Base-by-base conservation (phyloP, 2,329 filamentous ascomycete genomes). In the Myriosclerotinia curreyana region DNA sequence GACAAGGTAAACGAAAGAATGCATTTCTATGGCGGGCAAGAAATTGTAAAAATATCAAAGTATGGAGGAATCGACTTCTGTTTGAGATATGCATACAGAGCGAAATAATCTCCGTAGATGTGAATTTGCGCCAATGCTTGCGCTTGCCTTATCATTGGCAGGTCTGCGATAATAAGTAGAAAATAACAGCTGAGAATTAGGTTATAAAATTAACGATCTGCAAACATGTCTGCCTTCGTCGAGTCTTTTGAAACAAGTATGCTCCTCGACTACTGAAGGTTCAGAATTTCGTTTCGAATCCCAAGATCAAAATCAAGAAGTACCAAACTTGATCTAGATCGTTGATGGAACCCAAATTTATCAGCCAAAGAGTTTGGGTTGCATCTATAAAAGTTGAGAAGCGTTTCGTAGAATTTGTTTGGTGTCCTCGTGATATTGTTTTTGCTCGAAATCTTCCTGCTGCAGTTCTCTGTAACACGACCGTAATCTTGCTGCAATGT, bases 381-480 rank as follows among this genome's bases (percentile, higher is more conserved):
- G 38, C 20, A 50, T 59, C 25, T 59, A n/a, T 25, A 56, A 46
- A 44, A 22, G 14, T 44, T 58, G 36, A 42, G 61, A 56, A n/a
- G 53, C 20, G 59, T 48, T 25, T 63, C 25, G 53, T 63, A 40
- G 22, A 40, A 40, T 42, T 58, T 63, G 34, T 51, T 50, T 49
- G 20, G 31, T 44, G 53, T 34, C 61, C 61, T 54, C 61, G 61
- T 64, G 61, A 64, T 64, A 40, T 51, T 51, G 14, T 44, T 31
- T 50, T 64, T 44, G 61, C 53, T 51, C 59, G 8, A 59, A 64
- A 59, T 9, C 14, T 59, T 51, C 61, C 53, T 64, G 28, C 61
- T 59, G 61, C 51, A 44, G 53, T 51, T 58, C 49, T 44, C 38
- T 31, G 61, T 64, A 59, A 64, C 61, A 59, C 61, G 28, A 42